phyloP scores from a whole-genome alignment of 208 protist species.

The Crithidia brevicula region DNA sequence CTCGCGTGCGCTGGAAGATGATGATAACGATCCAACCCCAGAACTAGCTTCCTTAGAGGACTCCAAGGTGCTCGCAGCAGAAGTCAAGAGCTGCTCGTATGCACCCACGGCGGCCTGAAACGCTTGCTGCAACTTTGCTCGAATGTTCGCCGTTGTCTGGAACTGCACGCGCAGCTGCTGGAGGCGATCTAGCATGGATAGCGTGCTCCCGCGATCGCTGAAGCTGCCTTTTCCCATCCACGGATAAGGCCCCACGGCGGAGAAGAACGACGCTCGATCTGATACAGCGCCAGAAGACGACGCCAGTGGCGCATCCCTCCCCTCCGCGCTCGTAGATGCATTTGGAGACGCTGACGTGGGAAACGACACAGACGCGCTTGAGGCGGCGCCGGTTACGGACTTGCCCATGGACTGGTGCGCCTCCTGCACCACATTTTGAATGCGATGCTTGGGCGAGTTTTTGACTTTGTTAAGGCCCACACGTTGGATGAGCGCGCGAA shows the following conservation, averaged over 20 bases:
- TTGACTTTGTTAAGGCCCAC: slow-evolving; percentile 33
- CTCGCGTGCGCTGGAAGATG: not conserved
- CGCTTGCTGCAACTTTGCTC: slow-evolving; percentile 18
- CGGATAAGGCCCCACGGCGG: not conserved
- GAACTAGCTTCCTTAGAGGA: not conserved
- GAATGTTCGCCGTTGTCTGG: slow-evolving; percentile 24
- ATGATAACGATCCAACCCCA: too few relatives aligned
- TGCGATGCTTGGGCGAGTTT: slow-evolving; percentile 32
- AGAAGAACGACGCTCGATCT: not conserved
- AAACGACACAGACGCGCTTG: not conserved
- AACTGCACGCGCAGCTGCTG: slow-evolving; percentile 24
- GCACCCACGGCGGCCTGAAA: slow-evolving; percentile 13
- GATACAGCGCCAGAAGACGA: not conserved
- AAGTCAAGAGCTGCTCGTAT: slow-evolving; percentile 18
- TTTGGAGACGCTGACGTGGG: not conserved
- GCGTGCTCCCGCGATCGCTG: not conserved
- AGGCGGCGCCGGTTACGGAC: too few relatives aligned
- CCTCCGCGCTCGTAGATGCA: too few relatives aligned
- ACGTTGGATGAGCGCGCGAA: slow-evolving; percentile 38
- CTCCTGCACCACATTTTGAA: slow-evolving; percentile 24
- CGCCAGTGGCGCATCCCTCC: too few relatives aligned
- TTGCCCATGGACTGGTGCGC: not conserved
- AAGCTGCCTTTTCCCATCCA: not conserved
- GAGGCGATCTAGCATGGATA: slow-evolving; percentile 15
- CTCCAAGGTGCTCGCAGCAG: slow-evolving; percentile 2